Evolutionary conservation across 331 rosid genomes (phyloP).

Genomic region (Malus hybrid): DNA sequence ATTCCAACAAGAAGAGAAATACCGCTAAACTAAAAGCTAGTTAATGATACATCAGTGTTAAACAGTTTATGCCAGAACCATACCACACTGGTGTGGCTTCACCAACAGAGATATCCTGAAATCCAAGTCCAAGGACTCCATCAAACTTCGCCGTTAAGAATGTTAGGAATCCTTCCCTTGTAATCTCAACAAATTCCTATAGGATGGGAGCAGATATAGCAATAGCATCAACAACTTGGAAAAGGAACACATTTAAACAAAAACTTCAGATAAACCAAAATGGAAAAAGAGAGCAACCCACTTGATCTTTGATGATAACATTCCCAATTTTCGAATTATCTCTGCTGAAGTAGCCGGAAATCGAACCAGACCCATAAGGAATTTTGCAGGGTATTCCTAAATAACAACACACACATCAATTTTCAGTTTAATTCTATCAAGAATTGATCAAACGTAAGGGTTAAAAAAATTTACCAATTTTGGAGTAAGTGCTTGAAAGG

Average conservation of each 20-base stretch:
- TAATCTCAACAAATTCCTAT: constrained; percentile 60
- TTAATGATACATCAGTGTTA: neutral
- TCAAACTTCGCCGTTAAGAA: constrained; percentile 46
- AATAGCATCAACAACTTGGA: constrained; percentile 3
- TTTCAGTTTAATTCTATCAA: neutral
- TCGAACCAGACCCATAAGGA: constrained; percentile 52
- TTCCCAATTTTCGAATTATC: constrained; percentile 58
- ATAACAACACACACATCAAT: neutral
- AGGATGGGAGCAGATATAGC: constrained; percentile 13
- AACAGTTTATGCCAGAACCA: constrained; percentile 1
- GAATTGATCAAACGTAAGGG: neutral
- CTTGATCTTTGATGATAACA: constrained; percentile 52
- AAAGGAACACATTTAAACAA: neutral
- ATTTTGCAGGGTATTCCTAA: constrained; percentile 60
- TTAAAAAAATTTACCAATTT: constrained; percentile 39
- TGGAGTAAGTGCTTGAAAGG: constrained; percentile 53
- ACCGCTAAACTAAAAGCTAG: neutral
- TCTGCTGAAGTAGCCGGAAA: constrained; percentile 65
- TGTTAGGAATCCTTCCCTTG: constrained; percentile 41
- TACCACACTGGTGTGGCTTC: constrained; percentile 70
- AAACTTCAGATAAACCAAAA: neutral
- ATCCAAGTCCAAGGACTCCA: constrained; percentile 83
- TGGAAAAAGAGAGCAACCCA: constrained; percentile 9
- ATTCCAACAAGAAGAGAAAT: neutral
- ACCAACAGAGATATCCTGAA: constrained; percentile 45